Base-by-base conservation (phyloP, 345 rosid genomes). In the Kandelia obovata region DNA sequence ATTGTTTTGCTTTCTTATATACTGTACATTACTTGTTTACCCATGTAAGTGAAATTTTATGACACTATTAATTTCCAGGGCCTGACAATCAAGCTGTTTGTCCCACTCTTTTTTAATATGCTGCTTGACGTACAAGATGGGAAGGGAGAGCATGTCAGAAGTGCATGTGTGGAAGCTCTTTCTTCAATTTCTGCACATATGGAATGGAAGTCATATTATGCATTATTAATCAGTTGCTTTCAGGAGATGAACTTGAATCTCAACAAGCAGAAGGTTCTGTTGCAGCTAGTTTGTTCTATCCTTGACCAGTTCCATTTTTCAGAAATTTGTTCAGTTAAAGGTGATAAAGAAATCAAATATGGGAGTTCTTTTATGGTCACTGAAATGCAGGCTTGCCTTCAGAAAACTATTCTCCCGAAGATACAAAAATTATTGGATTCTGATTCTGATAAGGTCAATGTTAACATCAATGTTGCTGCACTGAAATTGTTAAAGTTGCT, bases 401-500 rank as follows among this genome's bases (percentile, higher is more conserved):
- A 78, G 30, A 87, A 89, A 77, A 67, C 65, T 71, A 62, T 89
- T 75, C 84, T 87, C 43, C 98, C 93, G 2, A 93, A 83, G 84
- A 77, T 92, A 58, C 91, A 86, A 72, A 87, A 86, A 58, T 72
- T 86, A 58, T 77, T 92, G 78, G 73, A 78, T 71, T 79, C 78
- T 69, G 93, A 83, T 79, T 73, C 87, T 68, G 94, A 85, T 56
- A 87, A 84, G 77, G 80, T 86, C 58, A 85, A 88, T 74, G 96
- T 90, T 53, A 80, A 79, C 67, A 77, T 88, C 74, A 83, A 78
- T 66, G 82, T 89, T 64, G 96, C 92, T 69, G 85, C 81, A 37
- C 80, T 95, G 74, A 95, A 95, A 86, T 82, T 95, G 65, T 80
- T 95, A 46, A 95, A 95, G 87, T 81, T 92, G 66, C 96, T 95